Evolutionary conservation across 768 basidiomycete species (phyloP).

Genomic region (Rhizopogon vinicolor): DNA sequence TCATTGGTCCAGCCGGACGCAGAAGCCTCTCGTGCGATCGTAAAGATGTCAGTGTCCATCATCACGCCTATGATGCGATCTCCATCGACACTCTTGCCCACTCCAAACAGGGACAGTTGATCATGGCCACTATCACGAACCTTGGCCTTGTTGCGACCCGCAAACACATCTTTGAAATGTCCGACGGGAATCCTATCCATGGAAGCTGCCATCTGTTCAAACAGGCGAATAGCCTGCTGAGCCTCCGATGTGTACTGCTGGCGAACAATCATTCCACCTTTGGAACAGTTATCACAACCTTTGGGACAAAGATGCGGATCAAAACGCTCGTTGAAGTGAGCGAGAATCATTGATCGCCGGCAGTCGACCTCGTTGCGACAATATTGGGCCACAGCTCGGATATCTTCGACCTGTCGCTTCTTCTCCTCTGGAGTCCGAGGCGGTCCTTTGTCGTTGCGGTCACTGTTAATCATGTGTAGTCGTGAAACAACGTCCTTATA

Average conservation of each 20-base stretch:
- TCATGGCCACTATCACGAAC: constrained; percentile 44
- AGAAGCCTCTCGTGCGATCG: constrained; percentile 39
- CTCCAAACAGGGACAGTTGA: constrained; percentile 46
- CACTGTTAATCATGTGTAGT: constrained; percentile 57
- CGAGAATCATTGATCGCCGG: constrained; percentile 80
- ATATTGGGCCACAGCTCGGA: constrained; percentile 70
- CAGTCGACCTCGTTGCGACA: constrained; percentile 82
- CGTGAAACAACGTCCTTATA: constrained; percentile 54
- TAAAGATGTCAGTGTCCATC: constrained; percentile 43
- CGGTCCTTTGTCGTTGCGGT: constrained; percentile 33
- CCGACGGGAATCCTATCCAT: constrained; percentile 53
- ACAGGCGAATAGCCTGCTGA: constrained; percentile 50
- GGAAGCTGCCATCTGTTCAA: constrained; percentile 38
- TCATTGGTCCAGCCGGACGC: constrained; percentile 46
- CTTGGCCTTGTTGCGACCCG: constrained; percentile 51
- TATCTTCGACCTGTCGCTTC: constrained; percentile 62
- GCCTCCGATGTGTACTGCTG: constrained; percentile 64
- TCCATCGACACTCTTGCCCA: constrained; percentile 43
- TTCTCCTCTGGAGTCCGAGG: constrained; percentile 29
- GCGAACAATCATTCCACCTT: constrained; percentile 37
- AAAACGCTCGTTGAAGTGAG: constrained; percentile 86
- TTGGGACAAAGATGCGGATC: constrained; percentile 56
- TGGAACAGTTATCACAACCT: constrained; percentile 82
- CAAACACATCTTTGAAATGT: constrained; percentile 59
- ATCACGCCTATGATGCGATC: constrained; percentile 66